Evolutionary conservation across 2,329 filamentous ascomycete species (phyloP).

Genomic region (Talaromyces pinophilus): DNA sequence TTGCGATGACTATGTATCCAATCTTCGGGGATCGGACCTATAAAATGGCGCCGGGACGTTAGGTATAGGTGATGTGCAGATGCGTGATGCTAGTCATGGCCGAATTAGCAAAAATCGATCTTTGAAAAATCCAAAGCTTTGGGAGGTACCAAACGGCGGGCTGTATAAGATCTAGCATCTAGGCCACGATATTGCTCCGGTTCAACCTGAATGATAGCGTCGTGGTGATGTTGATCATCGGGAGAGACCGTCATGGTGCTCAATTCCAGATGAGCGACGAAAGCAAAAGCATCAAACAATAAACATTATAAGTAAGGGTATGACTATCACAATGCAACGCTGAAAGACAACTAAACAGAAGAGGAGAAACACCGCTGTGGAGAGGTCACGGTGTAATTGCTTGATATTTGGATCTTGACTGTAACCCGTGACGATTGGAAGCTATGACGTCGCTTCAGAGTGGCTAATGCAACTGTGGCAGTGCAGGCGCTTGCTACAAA

Average conservation of each 20-base stretch:
- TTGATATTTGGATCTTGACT: slow-evolving; percentile 5
- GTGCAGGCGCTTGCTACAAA: slow-evolving; percentile 8
- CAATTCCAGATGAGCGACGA: slow-evolving; percentile 4
- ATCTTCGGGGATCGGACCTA: slow-evolving; percentile 65
- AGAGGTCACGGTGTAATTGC: not conserved
- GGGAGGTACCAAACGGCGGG: slow-evolving; percentile 52
- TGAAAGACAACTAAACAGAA: not conserved
- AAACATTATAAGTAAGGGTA: not conserved
- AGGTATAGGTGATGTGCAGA: slow-evolving; percentile 63
- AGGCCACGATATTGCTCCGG: slow-evolving; percentile 38
- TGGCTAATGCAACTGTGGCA: slow-evolving; percentile 19
- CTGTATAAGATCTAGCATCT: slow-evolving; percentile 55
- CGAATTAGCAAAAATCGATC: slow-evolving; percentile 9
- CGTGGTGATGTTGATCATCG: slow-evolving; percentile 17
- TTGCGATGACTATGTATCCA: slow-evolving; percentile 65
- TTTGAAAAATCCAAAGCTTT: slow-evolving; percentile 24
- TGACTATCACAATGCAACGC: not conserved
- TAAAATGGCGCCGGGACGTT: slow-evolving; percentile 64
- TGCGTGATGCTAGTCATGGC: slow-evolving; percentile 55
- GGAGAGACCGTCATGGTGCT: slow-evolving; percentile 18
- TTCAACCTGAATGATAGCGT: slow-evolving; percentile 23
- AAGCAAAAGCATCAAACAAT: not conserved
- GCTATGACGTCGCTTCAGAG: slow-evolving; percentile 35
- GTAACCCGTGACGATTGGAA: not conserved
- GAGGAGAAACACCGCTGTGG: not conserved